phyloP scores from a whole-genome alignment of 2,329 filamentous ascomycete species.

The Penicillium glabrum region DNA sequence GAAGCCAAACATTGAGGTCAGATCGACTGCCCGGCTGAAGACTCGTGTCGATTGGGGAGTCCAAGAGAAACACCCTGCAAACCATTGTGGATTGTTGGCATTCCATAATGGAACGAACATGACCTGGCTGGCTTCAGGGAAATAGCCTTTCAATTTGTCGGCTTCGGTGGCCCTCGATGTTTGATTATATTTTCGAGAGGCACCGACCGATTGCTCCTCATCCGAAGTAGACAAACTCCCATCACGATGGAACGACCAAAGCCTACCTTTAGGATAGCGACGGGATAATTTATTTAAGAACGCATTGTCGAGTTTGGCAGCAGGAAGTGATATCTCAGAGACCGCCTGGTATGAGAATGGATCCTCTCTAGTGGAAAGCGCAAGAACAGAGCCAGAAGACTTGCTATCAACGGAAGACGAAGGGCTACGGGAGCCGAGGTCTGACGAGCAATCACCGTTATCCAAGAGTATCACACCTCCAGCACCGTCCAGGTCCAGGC shows the following conservation, averaged over 20 bases:
- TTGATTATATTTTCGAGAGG: not conserved
- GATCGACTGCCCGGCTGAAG: slow-evolving; percentile 37
- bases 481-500: slow-evolving; percentile 42
- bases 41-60: slow-evolving; percentile 36
- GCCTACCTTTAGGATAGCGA: not conserved
- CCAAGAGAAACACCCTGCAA: slow-evolving; percentile 48
- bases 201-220: not conserved
- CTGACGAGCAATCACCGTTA: not conserved
- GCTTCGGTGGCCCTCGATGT: not conserved
- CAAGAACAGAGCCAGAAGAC: not conserved
- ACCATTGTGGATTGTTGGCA: slow-evolving; percentile 48
- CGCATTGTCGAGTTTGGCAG: not conserved
- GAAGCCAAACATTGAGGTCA: slow-evolving; percentile 43
- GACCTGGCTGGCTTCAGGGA: slow-evolving; percentile 49
- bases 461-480: slow-evolving; percentile 43
- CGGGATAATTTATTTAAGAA: not conserved
- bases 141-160: slow-evolving; percentile 30
- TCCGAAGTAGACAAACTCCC: not conserved
- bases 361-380: not conserved
- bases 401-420: not conserved
- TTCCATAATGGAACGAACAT: slow-evolving; percentile 56
- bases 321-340: not conserved
- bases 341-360: not conserved
- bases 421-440: not conserved
- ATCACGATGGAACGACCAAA: not conserved